Evolutionary conservation across 2,329 filamentous ascomycete genomes (phyloP).

Genomic region (Fusarium sp.): DNA sequence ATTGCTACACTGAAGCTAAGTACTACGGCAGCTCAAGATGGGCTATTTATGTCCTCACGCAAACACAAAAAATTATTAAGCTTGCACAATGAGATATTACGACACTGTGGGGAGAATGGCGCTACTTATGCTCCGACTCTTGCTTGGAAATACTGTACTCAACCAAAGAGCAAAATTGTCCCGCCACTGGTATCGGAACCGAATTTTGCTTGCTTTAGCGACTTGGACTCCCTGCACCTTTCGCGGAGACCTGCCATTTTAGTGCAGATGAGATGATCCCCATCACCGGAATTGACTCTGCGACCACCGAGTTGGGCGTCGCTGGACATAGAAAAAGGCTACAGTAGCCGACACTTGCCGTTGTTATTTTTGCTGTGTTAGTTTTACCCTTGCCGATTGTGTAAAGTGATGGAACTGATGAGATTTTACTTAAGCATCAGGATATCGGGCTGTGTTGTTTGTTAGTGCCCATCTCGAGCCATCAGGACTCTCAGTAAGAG

Average conservation of each 20-base stretch:
- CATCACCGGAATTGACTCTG: neutral
- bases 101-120: slow-evolving; percentile 26
- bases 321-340: neutral
- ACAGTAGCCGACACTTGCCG: neutral
- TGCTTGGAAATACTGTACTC: neutral
- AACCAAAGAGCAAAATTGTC: neutral
- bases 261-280: slow-evolving; percentile 5
- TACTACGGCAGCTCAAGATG: neutral
- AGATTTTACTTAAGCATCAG: neutral
- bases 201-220: neutral
- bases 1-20: neutral
- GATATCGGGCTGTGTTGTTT: neutral
- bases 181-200: neutral
- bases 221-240: neutral
- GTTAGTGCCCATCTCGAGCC: neutral
- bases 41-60: slow-evolving; percentile 18
- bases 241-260: slow-evolving; percentile 10
- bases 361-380: neutral
- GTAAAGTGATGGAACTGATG: neutral
- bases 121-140: neutral
- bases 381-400: neutral
- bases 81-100: slow-evolving; percentile 9
- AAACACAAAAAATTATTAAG: slow-evolving; percentile 23
- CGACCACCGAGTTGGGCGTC: neutral
- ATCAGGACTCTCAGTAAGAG: neutral